phyloP scores from a whole-genome alignment of 805 yeast species.

The Cyberlindnera galapagoensis region DNA sequence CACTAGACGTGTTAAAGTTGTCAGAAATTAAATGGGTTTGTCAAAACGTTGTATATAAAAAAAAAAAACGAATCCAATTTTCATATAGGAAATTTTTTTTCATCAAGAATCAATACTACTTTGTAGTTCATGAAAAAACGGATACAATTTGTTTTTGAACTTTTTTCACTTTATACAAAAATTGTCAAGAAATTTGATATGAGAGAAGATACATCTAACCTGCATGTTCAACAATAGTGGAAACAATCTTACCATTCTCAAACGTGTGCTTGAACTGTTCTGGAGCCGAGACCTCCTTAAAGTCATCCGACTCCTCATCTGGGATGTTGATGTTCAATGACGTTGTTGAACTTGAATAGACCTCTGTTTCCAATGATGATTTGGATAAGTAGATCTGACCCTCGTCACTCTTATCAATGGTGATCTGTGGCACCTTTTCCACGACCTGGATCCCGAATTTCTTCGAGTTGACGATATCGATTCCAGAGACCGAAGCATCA shows the following conservation, averaged over 20 bases:
- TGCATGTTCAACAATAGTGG: conserved; percentile 76
- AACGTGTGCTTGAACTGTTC: conserved; percentile 84
- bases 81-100: no score
- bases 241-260: conserved; percentile 51
- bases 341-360: conserved; percentile 81
- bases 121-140: not conserved
- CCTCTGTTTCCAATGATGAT: conserved; percentile 64
- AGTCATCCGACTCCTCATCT: conserved; percentile 61
- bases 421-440: conserved; percentile 76
- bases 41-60: no score
- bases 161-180: no score
- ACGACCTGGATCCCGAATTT: conserved; percentile 81
- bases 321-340: conserved; percentile 84
- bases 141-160: no score
- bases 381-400: conserved; percentile 75
- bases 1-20: conserved; percentile 55
- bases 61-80: no score
- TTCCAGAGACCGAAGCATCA: conserved; percentile 80
- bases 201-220: no score
- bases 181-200: no score
- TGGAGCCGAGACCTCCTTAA: conserved; percentile 76
- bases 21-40: conserved; percentile 2
- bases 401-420: conserved; percentile 83
- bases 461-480: conserved; percentile 77
- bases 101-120: no score